Evolutionary conservation across 106 monocot species (phyloP).

Genomic region (Acorus calamus): DNA sequence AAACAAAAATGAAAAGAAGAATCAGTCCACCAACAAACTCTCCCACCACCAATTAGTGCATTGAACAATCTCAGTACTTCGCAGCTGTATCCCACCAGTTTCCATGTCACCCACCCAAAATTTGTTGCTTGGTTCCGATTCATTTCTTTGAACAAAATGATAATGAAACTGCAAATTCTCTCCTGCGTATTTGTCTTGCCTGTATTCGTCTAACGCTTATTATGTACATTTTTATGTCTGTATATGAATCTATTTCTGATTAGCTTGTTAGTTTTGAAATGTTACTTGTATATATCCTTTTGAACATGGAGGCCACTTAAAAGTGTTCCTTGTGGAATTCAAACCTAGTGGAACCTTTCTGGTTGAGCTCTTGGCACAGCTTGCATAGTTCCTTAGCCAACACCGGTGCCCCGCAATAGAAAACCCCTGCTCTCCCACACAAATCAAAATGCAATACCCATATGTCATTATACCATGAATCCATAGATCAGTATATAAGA

Average conservation of each 20-base stretch:
- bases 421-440: slow-evolving; percentile 49
- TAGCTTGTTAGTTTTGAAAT: not conserved
- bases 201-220: too few relatives aligned
- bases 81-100: too few relatives aligned
- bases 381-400: slow-evolving; percentile 77
- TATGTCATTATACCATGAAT: not conserved
- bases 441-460: not conserved
- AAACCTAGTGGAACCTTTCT: slow-evolving; percentile 59
- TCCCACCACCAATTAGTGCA: too few relatives aligned
- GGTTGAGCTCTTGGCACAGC: slow-evolving; percentile 83
- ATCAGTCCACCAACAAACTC: too few relatives aligned
- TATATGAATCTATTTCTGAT: not conserved
- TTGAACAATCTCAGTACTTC: too few relatives aligned
- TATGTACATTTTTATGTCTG: not conserved
- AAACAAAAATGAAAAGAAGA: too few relatives aligned
- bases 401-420: slow-evolving; percentile 79
- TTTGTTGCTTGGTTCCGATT: too few relatives aligned
- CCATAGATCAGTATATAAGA: not conserved
- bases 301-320: slow-evolving; percentile 7
- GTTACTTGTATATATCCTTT: not conserved
- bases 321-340: slow-evolving; percentile 95
- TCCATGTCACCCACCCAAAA: too few relatives aligned
- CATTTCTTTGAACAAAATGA: too few relatives aligned
- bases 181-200: too few relatives aligned
- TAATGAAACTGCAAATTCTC: too few relatives aligned